Evolutionary conservation across 2,329 filamentous ascomycete species (phyloP).

Genomic region (Fusarium fracticaudum): DNA sequence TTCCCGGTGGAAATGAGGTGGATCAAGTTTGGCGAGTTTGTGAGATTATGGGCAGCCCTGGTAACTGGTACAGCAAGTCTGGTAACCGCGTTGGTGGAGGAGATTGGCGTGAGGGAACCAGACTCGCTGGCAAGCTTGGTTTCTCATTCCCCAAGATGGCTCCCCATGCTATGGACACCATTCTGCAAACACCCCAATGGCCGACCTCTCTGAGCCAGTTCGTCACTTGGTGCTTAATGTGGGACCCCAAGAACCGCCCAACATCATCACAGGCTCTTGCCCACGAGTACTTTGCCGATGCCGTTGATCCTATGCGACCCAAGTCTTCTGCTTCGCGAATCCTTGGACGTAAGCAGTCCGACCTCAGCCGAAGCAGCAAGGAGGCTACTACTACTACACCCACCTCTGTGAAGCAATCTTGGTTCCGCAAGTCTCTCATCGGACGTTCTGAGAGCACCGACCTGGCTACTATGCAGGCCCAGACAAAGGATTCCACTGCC

Average conservation of each 20-base stretch:
- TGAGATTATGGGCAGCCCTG: conserved; percentile 98
- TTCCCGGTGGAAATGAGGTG: conserved; percentile 97
- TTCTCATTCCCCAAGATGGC: conserved; percentile 99
- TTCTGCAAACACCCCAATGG: conserved; percentile 91
- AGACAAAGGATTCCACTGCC: conserved; percentile 57
- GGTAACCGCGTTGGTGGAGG: conserved; percentile 89
- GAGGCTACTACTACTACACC: conserved; percentile 67
- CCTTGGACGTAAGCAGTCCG: conserved; percentile 89
- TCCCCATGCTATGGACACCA: conserved; percentile 94
- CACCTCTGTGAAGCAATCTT: conserved; percentile 85
- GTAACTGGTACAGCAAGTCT: conserved; percentile 96
- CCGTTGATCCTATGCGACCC: conserved; percentile 89
- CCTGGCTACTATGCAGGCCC: conserved; percentile 59
- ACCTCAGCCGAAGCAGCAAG: conserved; percentile 74
- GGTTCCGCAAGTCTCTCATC: conserved; percentile 96
- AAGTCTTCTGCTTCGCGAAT: conserved; percentile 88
- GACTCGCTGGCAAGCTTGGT: conserved; percentile 92
- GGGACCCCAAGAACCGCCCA: conserved; percentile 92
- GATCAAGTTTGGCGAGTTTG: conserved; percentile 99
- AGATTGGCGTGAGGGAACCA: conserved; percentile 95
- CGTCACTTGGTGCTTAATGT: conserved; percentile 98
- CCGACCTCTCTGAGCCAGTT: conserved; percentile 87
- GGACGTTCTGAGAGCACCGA: conserved; percentile 77
- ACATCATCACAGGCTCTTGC: conserved; percentile 94
- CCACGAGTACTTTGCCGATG: conserved; percentile 94